Evolutionary conservation across 768 basidiomycete genomes (phyloP).

Genomic region (Tulasnella sp.): DNA sequence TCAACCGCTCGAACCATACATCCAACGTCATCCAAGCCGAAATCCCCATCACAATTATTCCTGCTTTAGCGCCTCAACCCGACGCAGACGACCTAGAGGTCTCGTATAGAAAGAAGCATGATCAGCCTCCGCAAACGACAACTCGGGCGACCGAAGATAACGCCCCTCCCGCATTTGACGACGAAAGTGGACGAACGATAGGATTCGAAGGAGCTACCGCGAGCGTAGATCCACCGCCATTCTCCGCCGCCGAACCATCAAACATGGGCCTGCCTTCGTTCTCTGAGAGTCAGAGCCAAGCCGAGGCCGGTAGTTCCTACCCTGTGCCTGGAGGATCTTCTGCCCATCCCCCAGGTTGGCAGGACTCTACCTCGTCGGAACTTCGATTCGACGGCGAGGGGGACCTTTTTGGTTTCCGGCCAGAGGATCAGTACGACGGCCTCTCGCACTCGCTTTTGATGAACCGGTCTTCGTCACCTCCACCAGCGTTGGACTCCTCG

Average conservation of each 20-base stretch:
- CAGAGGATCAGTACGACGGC: conserved; percentile 76
- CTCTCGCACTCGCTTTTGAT: conserved; percentile 58
- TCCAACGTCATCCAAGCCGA: conserved; percentile 32
- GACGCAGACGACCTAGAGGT: conserved; percentile 53
- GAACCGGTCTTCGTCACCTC: conserved; percentile 61
- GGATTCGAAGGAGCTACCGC: conserved; percentile 58
- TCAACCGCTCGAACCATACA: conserved; percentile 52
- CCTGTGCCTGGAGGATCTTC: neutral
- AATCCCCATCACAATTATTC: conserved; percentile 68
- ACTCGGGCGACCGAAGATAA: conserved; percentile 62
- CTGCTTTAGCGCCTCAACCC: conserved; percentile 73
- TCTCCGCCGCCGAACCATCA: conserved; percentile 35
- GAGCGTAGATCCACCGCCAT: conserved; percentile 47
- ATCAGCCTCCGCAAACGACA: conserved; percentile 69
- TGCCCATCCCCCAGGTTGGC: neutral
- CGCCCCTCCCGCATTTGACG: conserved; percentile 82
- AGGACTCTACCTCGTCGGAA: conserved; percentile 14
- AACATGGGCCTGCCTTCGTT: conserved; percentile 51
- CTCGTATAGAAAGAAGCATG: conserved; percentile 85
- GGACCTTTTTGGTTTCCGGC: conserved; percentile 65
- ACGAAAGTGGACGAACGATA: conserved; percentile 43
- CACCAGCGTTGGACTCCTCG: conserved; percentile 73
- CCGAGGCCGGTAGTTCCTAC: conserved; percentile 41
- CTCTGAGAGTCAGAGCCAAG: conserved; percentile 70
- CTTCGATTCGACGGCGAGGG: conserved; percentile 57